These are phyloP conservation scores for Trichoderma asperelloides DNA, from an alignment of 495 filamentous ascomycete species.

Conservation along the genomic window DNA sequence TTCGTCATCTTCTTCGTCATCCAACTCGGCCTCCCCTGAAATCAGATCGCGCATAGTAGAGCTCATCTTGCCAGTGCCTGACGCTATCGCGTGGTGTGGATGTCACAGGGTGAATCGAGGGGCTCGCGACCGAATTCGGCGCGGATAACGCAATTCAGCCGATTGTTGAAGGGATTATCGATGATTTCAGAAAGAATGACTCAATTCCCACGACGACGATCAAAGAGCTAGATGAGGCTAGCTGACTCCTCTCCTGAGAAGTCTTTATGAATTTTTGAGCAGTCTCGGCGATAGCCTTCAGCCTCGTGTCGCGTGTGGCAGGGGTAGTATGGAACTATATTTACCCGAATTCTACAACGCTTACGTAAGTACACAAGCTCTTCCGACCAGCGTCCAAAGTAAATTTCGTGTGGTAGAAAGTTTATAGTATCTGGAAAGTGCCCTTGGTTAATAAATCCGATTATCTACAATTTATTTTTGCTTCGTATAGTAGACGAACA, in stretches of 20 bases:
- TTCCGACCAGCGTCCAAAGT: neutral
- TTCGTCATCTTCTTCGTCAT: slow-evolving; percentile 85
- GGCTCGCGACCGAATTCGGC: neutral
- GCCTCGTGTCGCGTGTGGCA: slow-evolving; percentile 7
- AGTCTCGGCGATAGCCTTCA: neutral
- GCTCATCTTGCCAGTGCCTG: slow-evolving; percentile 47
- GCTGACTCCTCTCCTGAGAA: neutral
- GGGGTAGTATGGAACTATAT: neutral
- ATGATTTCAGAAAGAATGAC: neutral
- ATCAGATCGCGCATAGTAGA: slow-evolving; percentile 60
- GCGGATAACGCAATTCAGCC: neutral
- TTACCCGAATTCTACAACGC: neutral
- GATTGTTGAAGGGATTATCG: neutral
- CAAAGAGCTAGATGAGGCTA: neutral
- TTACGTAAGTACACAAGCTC: neutral
- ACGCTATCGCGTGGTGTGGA: neutral
- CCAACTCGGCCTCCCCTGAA: slow-evolving; percentile 74
- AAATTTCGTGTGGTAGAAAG: neutral
- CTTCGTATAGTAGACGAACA: too few relatives aligned
- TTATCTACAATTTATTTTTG: too few relatives aligned
- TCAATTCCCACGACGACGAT: neutral
- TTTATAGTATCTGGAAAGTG: too few relatives aligned
- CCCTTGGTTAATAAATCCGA: too few relatives aligned
- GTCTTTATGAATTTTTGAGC: neutral
- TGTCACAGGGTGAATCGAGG: neutral